These are phyloP conservation scores for Ascochyta fabae DNA, from an alignment of 2,329 filamentous ascomycete genomes.

Conservation along the genomic window DNA sequence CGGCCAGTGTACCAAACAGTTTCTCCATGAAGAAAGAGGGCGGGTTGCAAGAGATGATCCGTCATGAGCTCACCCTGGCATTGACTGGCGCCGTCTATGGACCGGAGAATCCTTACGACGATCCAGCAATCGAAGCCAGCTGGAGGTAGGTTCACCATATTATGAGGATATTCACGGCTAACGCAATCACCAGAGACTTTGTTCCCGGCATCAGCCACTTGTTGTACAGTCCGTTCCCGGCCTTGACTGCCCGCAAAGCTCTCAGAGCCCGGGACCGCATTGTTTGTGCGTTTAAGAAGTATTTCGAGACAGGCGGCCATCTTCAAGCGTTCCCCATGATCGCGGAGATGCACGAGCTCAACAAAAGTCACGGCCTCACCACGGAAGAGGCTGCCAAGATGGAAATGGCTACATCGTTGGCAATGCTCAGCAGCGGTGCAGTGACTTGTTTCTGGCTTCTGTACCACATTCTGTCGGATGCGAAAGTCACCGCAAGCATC, in stretches of 20 bases:
- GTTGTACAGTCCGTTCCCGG: slow-evolving; percentile 28
- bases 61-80: slow-evolving; percentile 45
- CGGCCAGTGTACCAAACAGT: slow-evolving; percentile 25
- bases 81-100: slow-evolving; percentile 53
- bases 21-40: slow-evolving; percentile 7
- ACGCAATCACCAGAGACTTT: slow-evolving; percentile 21
- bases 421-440: slow-evolving; percentile 51
- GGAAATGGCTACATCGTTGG: slow-evolving; percentile 52
- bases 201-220: slow-evolving; percentile 35
- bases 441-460: slow-evolving; percentile 53
- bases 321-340: slow-evolving; percentile 50
- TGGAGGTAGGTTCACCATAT: slow-evolving; percentile 44
- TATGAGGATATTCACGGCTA: background rate
- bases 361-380: slow-evolving; percentile 40
- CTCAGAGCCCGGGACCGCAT: slow-evolving; percentile 46
- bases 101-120: slow-evolving; percentile 51
- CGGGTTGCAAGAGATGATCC: slow-evolving; percentile 31
- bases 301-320: slow-evolving; percentile 51
- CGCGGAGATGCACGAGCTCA: slow-evolving; percentile 46
- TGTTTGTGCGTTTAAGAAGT: slow-evolving; percentile 45
- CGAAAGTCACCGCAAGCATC: slow-evolving; percentile 34
- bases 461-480: slow-evolving; percentile 47
- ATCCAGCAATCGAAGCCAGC: slow-evolving; percentile 43
- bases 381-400: slow-evolving; percentile 50
- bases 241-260: slow-evolving; percentile 42